Percentiles rank a stretch among this genome's conserved stretches.
These are phyloP conservation scores for Suillus clintonianus DNA, from an alignment of 768 basidiomycete species.

Conservation along the genomic window DNA sequence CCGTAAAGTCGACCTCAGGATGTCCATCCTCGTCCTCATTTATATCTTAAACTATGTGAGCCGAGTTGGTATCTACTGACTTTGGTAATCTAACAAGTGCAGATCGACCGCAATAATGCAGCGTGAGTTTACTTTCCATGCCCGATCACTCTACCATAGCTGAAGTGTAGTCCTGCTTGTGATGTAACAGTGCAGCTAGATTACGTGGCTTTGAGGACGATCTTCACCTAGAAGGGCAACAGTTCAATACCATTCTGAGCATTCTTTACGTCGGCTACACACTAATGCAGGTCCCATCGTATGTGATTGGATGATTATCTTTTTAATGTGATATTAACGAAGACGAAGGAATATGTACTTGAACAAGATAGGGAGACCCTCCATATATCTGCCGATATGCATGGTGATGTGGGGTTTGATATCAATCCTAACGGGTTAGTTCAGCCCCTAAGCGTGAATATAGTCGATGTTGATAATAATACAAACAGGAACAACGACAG, in stretches of 20 bases:
- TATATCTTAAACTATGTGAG: conserved; percentile 38
- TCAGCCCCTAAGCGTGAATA: not conserved
- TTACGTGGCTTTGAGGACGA: conserved; percentile 72
- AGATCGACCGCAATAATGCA: conserved; percentile 76
- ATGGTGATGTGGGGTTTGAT: conserved; percentile 75
- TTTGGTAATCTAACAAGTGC: not conserved
- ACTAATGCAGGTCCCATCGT: conserved; percentile 81
- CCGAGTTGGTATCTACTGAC: conserved; percentile 1
- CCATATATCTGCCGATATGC: conserved; percentile 63
- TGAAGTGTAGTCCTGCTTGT: not conserved
- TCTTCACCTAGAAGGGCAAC: conserved; percentile 56
- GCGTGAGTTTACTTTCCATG: conserved; percentile 41
- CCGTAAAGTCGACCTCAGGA: conserved; percentile 34
- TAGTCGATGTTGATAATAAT: not conserved
- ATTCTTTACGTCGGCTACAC: conserved; percentile 75
- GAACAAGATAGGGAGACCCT: conserved; percentile 67
- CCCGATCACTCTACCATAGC: not conserved
- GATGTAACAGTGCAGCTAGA: conserved; percentile 59
- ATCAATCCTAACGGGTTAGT: conserved; percentile 53
- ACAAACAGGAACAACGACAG: conserved; percentile 41
- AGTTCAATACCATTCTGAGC: conserved; percentile 70
- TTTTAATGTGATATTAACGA: not conserved
- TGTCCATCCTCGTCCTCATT: conserved; percentile 37
- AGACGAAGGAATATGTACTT: conserved; percentile 66
- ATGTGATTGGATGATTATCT: conserved; percentile 24